Base-by-base conservation (phyloP, 352 stramenopile species). In the Globisporangium heterothallicum region DNA sequence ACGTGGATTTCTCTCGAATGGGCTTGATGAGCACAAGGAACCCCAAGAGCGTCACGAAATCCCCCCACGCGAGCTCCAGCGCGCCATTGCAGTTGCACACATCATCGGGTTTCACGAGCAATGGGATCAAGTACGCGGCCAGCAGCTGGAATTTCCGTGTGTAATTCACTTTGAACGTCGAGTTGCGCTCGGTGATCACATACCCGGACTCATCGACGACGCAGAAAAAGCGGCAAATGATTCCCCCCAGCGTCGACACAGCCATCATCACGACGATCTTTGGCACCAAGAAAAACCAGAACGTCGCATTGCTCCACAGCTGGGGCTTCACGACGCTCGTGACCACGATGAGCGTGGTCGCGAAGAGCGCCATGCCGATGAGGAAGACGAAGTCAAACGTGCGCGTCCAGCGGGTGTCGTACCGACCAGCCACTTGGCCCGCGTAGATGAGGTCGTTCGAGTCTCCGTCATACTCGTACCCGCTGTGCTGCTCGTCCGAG, bases 161-260 rank as follows among this genome's bases (percentile, higher is more conserved):
- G 65, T 93, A 93, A 58, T 93, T 93, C 49, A 93, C 83, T 53
- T 93, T 93, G 61, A 93, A 93, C 25, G 68, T 72, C 9, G 83
- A 93, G 57, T 65, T 84, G 41, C 76, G 73, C 50, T 90, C 75
- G 16, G 83, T 91, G 44, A 93, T 89, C 62, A 93, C 83, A 65
- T 93, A 93, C 1, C 83, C 83, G 22, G 77, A 75, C 35, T 86
- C 78, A 48, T 93, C 83, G 6, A 93, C 78, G 43, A 83, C 75
- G 43, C 80, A 93, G 60, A 88, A 93, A 62, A 80, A 85, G 48
- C 83, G 80, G 53, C 83, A 93, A 6, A 93, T 58, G 45, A 90
- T 73, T 38, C 83, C 83, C 42, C 83, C 83, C 2, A 93, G 58
- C 16, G 83, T 72, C 14, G 83, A 91, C 19, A 93, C 69, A 21